A percentile compares a stretch with the other conserved stretches of the same genome.
Evolutionary conservation across 352 stramenopile species (phyloP).

Genomic region (Detonula confervacea): DNA sequence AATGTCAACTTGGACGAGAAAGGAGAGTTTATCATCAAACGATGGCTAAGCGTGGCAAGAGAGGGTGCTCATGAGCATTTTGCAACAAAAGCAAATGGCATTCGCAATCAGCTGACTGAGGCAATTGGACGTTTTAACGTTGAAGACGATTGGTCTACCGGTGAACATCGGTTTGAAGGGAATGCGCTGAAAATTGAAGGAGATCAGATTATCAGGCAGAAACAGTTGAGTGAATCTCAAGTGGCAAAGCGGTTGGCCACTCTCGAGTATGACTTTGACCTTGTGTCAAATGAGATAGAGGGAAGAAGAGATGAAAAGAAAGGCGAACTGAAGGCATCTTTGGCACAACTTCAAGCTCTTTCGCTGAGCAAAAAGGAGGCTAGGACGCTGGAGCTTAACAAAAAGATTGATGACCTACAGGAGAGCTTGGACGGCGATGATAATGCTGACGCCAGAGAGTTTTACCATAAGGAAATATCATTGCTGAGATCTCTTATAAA

Average conservation of each 20-base stretch:
- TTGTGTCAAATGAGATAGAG: constrained; percentile 7
- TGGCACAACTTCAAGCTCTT: constrained; percentile 20
- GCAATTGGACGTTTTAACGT: constrained; percentile 20
- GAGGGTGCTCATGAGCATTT: constrained; percentile 75
- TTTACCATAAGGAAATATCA: constrained; percentile 20
- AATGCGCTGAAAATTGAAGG: constrained; percentile 51
- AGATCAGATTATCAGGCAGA: constrained; percentile 42
- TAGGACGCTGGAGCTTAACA: constrained; percentile 39
- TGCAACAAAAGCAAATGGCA: constrained; percentile 23
- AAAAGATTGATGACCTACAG: constrained; percentile 42
- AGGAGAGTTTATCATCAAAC: constrained; percentile 80
- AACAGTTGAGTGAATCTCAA: constrained; percentile 32
- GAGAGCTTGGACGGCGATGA: neutral
- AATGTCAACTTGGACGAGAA: constrained; percentile 55
- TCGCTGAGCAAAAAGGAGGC: constrained; percentile 29
- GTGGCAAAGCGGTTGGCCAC: constrained; percentile 23
- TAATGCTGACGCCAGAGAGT: constrained; percentile 6
- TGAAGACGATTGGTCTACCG: constrained; percentile 42
- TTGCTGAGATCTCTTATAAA: constrained; percentile 5
- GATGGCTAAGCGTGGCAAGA: constrained; percentile 87
- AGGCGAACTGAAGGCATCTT: constrained; percentile 25
- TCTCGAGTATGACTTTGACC: constrained; percentile 29
- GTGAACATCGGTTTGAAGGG: constrained; percentile 42
- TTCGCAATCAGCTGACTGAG: constrained; percentile 21
- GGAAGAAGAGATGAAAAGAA: constrained; percentile 33